Evolutionary conservation across 495 filamentous ascomycete genomes (phyloP).

Genomic region (Hamigera avellanea): DNA sequence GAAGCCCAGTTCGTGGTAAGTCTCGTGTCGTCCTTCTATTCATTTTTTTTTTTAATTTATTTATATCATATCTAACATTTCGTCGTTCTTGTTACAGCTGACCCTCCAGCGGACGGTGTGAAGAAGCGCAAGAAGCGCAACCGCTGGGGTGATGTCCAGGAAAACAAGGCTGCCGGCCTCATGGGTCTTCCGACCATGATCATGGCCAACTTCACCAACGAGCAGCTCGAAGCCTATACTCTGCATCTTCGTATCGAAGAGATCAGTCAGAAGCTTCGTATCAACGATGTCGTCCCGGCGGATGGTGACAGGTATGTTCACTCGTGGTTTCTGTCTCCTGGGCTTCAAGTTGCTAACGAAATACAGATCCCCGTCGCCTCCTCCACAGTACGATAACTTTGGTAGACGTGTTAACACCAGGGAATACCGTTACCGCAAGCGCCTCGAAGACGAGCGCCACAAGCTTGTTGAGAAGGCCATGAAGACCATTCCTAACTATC

Average conservation of each 20-base stretch:
- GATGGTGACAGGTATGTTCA: slow-evolving; percentile 78
- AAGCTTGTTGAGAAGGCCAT: slow-evolving; percentile 96
- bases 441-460: slow-evolving; percentile 94
- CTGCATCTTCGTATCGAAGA: slow-evolving; percentile 93
- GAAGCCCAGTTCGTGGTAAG: slow-evolving; percentile 59
- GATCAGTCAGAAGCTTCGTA: slow-evolving; percentile 96
- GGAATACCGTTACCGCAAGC: slow-evolving; percentile 94
- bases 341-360: not conserved
- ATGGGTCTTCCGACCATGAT: slow-evolving; percentile 97
- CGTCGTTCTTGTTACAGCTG: slow-evolving; percentile 30
- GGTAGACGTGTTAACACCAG: slow-evolving; percentile 96
- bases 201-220: slow-evolving; percentile 90
- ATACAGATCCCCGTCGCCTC: slow-evolving; percentile 79
- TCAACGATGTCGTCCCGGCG: slow-evolving; percentile 92
- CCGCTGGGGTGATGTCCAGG: slow-evolving; percentile 89
- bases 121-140: slow-evolving; percentile 93
- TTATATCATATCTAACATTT: not conserved
- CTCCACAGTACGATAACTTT: slow-evolving; percentile 97
- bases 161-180: slow-evolving; percentile 95
- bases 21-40: slow-evolving; percentile 1
- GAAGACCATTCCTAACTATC: slow-evolving; percentile 96
- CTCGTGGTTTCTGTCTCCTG: not conserved
- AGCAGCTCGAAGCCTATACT: slow-evolving; percentile 94
- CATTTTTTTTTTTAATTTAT: not conserved
- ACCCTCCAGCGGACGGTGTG: slow-evolving; percentile 54